A percentile compares a stretch with the other conserved stretches of the same genome.
Evolutionary conservation across 2,329 filamentous ascomycete species (phyloP).

Genomic region (Colletotrichum chlorophyti): DNA sequence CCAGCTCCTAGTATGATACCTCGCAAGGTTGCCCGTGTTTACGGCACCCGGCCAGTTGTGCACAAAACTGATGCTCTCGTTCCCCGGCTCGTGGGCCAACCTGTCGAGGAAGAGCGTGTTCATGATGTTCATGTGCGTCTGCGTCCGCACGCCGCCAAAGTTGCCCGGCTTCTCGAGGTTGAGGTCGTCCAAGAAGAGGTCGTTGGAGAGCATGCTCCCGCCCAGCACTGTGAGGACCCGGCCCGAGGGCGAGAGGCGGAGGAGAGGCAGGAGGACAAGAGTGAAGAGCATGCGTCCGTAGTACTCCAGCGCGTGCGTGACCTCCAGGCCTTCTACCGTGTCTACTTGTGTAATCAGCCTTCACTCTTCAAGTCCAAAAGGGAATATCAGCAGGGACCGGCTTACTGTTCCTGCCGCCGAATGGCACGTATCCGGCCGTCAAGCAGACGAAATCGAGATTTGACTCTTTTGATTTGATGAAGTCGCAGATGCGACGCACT

Average conservation of each 20-base stretch:
- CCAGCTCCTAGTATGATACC: slow-evolving; percentile 6
- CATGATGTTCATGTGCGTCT: slow-evolving; percentile 24
- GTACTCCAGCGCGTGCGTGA: slow-evolving; percentile 46
- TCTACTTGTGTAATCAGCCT: slow-evolving; percentile 34
- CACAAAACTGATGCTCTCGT: slow-evolving; percentile 33
- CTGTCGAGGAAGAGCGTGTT: slow-evolving; percentile 35
- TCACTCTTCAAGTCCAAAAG: background rate
- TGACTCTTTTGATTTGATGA: slow-evolving; percentile 45
- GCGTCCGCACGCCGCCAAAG: slow-evolving; percentile 33
- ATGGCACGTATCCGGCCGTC: slow-evolving; percentile 50
- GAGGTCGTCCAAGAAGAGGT: slow-evolving; percentile 34
- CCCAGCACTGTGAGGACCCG: slow-evolving; percentile 36
- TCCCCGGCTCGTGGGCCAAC: slow-evolving; percentile 27
- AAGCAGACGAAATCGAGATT: slow-evolving; percentile 52
- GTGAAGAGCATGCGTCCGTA: slow-evolving; percentile 52
- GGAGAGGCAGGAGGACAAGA: slow-evolving; percentile 46
- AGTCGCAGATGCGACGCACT: slow-evolving; percentile 43
- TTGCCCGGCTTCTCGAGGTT: slow-evolving; percentile 28
- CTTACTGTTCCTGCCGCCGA: slow-evolving; percentile 37
- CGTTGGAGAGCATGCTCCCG: slow-evolving; percentile 30
- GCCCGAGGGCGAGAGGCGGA: slow-evolving; percentile 33
- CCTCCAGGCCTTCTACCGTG: slow-evolving; percentile 50
- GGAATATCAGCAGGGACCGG: background rate
- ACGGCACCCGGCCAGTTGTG: slow-evolving; percentile 39
- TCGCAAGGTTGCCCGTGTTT: slow-evolving; percentile 32